A percentile compares a stretch with the other conserved stretches of the same genome.
These are phyloP conservation scores for Xylariaceae sp. DNA, from an alignment of 2,329 filamentous ascomycete genomes.

Conservation along the genomic window DNA sequence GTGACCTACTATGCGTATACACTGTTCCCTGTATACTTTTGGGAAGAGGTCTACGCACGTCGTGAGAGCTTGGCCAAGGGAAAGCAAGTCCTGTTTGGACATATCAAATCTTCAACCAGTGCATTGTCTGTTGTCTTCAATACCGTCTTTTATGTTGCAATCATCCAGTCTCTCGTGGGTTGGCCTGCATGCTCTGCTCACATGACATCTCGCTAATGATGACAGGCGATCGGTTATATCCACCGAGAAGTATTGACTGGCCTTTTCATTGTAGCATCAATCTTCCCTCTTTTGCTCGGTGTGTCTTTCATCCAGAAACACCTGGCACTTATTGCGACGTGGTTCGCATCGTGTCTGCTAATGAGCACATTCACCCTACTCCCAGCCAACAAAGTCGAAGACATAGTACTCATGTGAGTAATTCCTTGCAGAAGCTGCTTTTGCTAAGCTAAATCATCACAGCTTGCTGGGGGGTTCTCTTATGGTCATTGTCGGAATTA, in stretches of 20 bases:
- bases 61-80: conserved; percentile 68
- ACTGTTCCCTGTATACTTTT: conserved; percentile 90
- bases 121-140: conserved; percentile 62
- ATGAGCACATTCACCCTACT: conserved; percentile 93
- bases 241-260: conserved; percentile 81
- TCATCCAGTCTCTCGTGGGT: conserved; percentile 75
- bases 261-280: conserved; percentile 70
- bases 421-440: too few species aligned
- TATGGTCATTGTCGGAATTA: conserved; percentile 72
- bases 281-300: conserved; percentile 79
- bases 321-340: conserved; percentile 61
- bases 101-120: conserved; percentile 61
- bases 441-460: conserved; percentile 9
- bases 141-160: conserved; percentile 62
- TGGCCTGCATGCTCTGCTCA: not conserved
- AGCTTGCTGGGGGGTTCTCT: conserved; percentile 72
- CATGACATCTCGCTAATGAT: conserved; percentile 1
- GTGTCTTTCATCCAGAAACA: conserved; percentile 68
- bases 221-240: conserved; percentile 85
- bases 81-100: conserved; percentile 63
- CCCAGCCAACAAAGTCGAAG: conserved; percentile 78
- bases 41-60: conserved; percentile 89
- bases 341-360: conserved; percentile 71
- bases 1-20: conserved; percentile 86
- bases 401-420: conserved; percentile 46